Conservation (phyloP, 2,329 filamentous ascomycete genomes). For the Colletotrichum limetticola region DNA sequence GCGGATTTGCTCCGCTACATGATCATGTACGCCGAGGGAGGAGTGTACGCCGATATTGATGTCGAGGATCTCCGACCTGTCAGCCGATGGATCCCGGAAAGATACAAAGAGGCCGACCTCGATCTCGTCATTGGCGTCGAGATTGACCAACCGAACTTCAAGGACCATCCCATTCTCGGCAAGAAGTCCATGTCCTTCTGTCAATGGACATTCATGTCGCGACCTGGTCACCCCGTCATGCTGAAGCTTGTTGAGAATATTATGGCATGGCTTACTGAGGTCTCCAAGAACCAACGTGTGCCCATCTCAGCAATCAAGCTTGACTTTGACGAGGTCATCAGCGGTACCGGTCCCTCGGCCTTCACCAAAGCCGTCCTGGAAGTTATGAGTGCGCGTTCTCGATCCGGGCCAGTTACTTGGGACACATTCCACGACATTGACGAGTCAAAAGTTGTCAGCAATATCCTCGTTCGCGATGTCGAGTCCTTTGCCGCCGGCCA, state of each 20-base stretch:
- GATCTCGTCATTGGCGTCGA: slow-evolving; percentile 78
- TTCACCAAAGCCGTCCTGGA: slow-evolving; percentile 74
- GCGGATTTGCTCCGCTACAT: slow-evolving; percentile 77
- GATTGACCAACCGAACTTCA: slow-evolving; percentile 75
- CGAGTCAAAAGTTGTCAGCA: slow-evolving; percentile 73
- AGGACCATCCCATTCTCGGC: slow-evolving; percentile 72
- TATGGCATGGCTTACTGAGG: slow-evolving; percentile 70
- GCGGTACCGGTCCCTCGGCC: slow-evolving; percentile 77
- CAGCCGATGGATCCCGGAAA: slow-evolving; percentile 52
- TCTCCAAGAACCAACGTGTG: slow-evolving; percentile 68
- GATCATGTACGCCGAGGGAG: slow-evolving; percentile 81
- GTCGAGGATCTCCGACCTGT: slow-evolving; percentile 50
- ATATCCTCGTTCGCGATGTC: slow-evolving; percentile 74
- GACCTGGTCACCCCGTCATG: slow-evolving; percentile 75
- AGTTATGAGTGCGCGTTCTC: slow-evolving; percentile 63
- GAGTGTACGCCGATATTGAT: slow-evolving; percentile 72
- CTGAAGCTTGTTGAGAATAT: slow-evolving; percentile 75
- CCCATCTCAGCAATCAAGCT: slow-evolving; percentile 70
- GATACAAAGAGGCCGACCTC: slow-evolving; percentile 71
- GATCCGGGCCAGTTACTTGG: slow-evolving; percentile 61
- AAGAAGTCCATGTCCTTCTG: slow-evolving; percentile 77
- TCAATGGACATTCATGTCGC: slow-evolving; percentile 80
- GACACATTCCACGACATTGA: slow-evolving; percentile 72
- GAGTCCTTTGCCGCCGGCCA: slow-evolving; percentile 80
- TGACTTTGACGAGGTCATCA: slow-evolving; percentile 79